Evolutionary conservation across 2,329 filamentous ascomycete species (phyloP).

Genomic region (Didymella exigua): DNA sequence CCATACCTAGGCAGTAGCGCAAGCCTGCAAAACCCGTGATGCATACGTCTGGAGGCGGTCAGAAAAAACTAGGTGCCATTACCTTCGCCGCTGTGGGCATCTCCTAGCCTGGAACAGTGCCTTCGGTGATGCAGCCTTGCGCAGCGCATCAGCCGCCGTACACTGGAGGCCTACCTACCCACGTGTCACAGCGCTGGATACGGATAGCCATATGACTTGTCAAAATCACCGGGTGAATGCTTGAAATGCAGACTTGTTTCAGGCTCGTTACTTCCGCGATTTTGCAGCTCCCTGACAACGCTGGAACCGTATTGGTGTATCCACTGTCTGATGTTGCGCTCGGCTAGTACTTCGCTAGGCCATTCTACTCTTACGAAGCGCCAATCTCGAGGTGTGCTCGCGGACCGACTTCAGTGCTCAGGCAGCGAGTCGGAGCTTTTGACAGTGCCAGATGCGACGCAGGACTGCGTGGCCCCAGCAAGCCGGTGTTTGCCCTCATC

Average conservation of each 20-base stretch:
- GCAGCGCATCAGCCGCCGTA: constrained; percentile 20
- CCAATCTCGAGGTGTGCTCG: background rate
- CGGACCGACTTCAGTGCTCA: background rate
- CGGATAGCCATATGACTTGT: constrained; percentile 37
- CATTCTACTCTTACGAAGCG: background rate
- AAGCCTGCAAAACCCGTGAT: constrained; percentile 27
- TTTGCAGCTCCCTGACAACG: constrained; percentile 10
- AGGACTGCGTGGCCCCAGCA: background rate
- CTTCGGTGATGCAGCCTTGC: constrained; percentile 10
- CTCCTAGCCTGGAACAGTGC: background rate
- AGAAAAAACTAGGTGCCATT: background rate
- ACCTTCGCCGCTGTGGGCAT: background rate
- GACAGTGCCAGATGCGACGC: background rate
- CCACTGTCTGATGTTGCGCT: background rate
- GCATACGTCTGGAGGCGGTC: background rate
- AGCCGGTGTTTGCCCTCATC: background rate
- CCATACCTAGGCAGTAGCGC: constrained; percentile 28
- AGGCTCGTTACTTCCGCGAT: constrained; percentile 20
- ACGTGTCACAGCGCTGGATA: constrained; percentile 40
- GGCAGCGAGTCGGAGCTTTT: background rate
- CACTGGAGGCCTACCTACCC: constrained; percentile 35
- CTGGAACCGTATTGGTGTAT: constrained; percentile 5
- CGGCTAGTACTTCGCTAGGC: background rate
- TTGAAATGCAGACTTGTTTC: constrained; percentile 43
- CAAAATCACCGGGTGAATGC: constrained; percentile 28